Base-by-base conservation (phyloP, 306 rosid species). In the Quercus robur region DNA sequence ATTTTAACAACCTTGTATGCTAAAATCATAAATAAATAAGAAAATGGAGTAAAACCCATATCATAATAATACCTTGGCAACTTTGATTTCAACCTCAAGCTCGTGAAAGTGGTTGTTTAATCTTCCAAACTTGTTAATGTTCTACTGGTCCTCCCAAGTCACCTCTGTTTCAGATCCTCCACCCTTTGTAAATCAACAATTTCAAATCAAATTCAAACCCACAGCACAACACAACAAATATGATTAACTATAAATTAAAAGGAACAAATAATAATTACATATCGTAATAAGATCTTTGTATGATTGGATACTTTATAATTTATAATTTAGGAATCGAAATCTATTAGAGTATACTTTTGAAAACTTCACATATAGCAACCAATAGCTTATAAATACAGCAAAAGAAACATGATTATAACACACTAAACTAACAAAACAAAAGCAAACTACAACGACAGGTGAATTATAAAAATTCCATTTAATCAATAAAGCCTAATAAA, bases 81-180 rank as follows among this genome's bases (percentile, higher is more conserved):
- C 28, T 26, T 26, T 33, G 84, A 93, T 89, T 83, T 95, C 99
- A 74, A 93, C 98, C 21, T 95, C 89, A 44, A 95, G 98, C 85
- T 93, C 97, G 84, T 95, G 99, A 75, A 90, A 77, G 54, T 97
- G 96, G 85, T 91, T 93, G 70, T 91, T 95, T 82, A 93, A 79
- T 84, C 99, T 84, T 71, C 97, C 97, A 61, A 94, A 94, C 69
- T 91, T 94, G 90, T 94, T 94, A 76, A 94, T 92, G 58, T 90
- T 88, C 78, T 85, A 93, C 73, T 92, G 98, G 74, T 90, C 94
- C 76, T 92, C 96, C 93, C 98, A 92, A 70, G 97, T 90, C 71
- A 94, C 94, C 85, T 94, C 92, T 56, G 89, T 82, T 1, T 94
- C 92, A 64, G 98, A 90, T 89, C 96, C 93, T 80, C 88, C 93